phyloP scores from a whole-genome alignment of 306 rosid species.

The Rosa persica region DNA sequence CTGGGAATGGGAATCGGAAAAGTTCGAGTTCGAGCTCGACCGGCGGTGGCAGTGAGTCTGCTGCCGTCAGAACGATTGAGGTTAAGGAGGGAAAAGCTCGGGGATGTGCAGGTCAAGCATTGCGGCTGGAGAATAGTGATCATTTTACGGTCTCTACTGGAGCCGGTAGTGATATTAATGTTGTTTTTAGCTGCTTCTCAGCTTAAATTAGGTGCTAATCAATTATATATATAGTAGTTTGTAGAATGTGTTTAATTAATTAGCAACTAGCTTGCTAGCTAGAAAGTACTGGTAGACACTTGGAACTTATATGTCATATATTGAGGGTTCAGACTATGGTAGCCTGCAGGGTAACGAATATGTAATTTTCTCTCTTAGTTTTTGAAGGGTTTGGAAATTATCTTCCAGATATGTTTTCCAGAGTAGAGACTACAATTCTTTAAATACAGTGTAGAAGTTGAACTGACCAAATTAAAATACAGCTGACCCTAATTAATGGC shows the following conservation, averaged over 20 bases:
- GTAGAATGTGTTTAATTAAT: neutral
- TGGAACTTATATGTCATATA: neutral
- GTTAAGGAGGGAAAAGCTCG: slow-evolving; percentile 1
- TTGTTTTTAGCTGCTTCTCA: slow-evolving; percentile 43
- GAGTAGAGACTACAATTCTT: neutral
- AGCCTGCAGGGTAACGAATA: neutral
- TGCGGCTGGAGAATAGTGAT: neutral
- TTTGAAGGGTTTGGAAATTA: neutral
- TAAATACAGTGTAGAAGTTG: neutral
- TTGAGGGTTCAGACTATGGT: neutral
- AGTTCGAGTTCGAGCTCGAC: neutral
- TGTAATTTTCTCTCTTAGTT: neutral
- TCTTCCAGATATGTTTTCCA: neutral
- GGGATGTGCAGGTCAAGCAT: neutral
- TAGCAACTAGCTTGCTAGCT: neutral
- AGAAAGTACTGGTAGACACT: neutral
- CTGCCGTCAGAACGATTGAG: neutral
- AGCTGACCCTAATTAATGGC: too few relatives aligned
- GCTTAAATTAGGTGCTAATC: slow-evolving; percentile 19
- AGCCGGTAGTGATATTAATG: slow-evolving; percentile 17
- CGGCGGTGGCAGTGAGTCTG: neutral
- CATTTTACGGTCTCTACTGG: neutral
- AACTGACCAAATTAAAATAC: neutral
- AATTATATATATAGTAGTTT: neutral
- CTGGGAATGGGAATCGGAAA: slow-evolving; percentile 16